Conservation (phyloP, 108 stramenopile genomes). For the Cylindrotheca closterium region DNA sequence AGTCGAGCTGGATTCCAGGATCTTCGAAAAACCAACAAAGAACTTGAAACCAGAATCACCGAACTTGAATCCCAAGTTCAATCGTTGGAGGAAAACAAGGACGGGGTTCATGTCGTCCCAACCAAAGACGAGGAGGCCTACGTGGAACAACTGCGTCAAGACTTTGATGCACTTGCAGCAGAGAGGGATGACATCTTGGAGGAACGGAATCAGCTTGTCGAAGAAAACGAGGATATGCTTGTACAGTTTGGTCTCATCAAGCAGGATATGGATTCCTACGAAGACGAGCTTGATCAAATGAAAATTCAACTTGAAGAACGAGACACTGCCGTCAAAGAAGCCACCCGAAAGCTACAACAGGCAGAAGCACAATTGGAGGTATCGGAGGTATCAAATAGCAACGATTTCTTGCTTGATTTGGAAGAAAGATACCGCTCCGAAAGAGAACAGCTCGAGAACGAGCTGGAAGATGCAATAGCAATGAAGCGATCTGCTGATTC, state of each 20-base stretch:
- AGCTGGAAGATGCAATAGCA: too few relatives aligned
- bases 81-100: background rate
- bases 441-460: too few relatives aligned
- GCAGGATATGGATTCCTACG: conserved; percentile 54
- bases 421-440: too few relatives aligned
- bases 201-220: conserved; percentile 51
- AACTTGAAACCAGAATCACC: background rate
- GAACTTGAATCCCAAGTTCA: conserved; percentile 7
- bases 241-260: conserved; percentile 78
- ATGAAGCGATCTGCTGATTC: too few relatives aligned
- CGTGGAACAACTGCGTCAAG: conserved; percentile 4
- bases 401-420: too few relatives aligned
- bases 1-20: background rate
- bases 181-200: conserved; percentile 19
- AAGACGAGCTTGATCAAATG: conserved; percentile 14
- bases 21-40: conserved; percentile 1
- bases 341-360: background rate
- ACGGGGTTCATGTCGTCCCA: background rate
- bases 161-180: conserved; percentile 7
- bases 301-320: background rate
- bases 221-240: conserved; percentile 78
- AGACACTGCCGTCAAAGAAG: background rate
- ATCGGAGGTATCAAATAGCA: too few relatives aligned
- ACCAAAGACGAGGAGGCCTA: background rate
- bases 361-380: background rate